Evolutionary conservation across 768 basidiomycete genomes (phyloP).

Genomic region (Lactarius psammicola): DNA sequence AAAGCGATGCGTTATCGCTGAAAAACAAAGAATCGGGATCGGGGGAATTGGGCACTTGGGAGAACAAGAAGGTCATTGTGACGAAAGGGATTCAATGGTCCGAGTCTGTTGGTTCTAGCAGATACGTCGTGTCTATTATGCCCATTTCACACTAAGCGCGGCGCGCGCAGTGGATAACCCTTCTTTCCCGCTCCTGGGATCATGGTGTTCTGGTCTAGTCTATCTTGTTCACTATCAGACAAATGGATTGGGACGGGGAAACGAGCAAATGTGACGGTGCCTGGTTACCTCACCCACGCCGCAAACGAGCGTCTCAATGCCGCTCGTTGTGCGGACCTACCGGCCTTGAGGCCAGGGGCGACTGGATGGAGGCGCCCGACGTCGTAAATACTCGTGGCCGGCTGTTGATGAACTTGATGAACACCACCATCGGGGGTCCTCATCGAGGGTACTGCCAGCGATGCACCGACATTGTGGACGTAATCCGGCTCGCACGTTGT

Average conservation of each 20-base stretch:
- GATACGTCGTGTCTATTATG: background rate
- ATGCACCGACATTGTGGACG: background rate
- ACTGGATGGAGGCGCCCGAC: background rate
- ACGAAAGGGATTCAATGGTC: background rate
- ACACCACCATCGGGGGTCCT: too few species aligned
- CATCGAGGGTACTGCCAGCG: background rate
- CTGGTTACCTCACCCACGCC: conserved; percentile 1
- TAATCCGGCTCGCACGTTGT: conserved; percentile 7
- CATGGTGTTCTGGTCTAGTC: background rate
- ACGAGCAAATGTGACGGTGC: background rate
- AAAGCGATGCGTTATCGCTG: background rate
- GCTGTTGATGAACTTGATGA: background rate
- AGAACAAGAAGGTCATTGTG: background rate
- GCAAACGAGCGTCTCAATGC: background rate
- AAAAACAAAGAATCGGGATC: background rate
- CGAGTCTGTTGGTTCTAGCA: background rate
- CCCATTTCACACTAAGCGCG: background rate
- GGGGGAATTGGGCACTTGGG: background rate
- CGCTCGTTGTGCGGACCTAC: conserved; percentile 17
- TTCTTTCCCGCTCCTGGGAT: background rate
- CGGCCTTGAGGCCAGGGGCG: background rate
- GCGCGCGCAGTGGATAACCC: background rate
- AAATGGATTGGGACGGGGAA: background rate
- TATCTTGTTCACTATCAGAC: background rate
- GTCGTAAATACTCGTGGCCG: conserved; percentile 2